A percentile compares a stretch with the other conserved stretches of the same genome.
Evolutionary conservation across 805 yeast species (phyloP).

Genomic region (Jamesozyma lodderae): DNA sequence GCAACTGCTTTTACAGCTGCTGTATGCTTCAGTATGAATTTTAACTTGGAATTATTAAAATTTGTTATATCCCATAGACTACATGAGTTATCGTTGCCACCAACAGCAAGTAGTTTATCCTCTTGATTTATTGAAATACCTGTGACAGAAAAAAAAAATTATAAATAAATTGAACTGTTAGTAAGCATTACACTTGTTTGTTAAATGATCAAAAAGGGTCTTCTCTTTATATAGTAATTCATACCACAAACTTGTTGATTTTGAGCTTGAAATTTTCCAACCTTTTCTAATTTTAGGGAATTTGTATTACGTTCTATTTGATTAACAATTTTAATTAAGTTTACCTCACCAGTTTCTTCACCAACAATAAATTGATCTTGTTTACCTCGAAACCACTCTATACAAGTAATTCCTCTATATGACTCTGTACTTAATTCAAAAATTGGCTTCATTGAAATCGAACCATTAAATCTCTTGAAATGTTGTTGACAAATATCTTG

Average conservation of each 20-base stretch:
- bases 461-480: conserved; percentile 2
- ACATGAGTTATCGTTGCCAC: conserved; percentile 78
- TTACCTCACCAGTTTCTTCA: conserved; percentile 54
- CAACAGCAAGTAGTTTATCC: conserved; percentile 56
- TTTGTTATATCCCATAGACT: conserved; percentile 62
- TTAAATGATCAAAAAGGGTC: conserved; percentile 2
- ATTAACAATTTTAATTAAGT: conserved; percentile 30
- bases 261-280: conserved; percentile 36
- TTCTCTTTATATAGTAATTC: conserved; percentile 5
- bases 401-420: conserved; percentile 43
- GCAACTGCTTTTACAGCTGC: conserved; percentile 90
- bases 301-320: background rate
- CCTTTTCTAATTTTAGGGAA: conserved; percentile 9
- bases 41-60: conserved; percentile 34
- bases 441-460: conserved; percentile 10
- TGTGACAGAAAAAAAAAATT: conserved; percentile 4
- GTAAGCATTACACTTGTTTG: background rate
- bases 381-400: conserved; percentile 44
- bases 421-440: conserved; percentile 19
- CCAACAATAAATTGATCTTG: conserved; percentile 45
- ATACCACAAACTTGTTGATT: conserved; percentile 55
- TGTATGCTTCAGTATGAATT: conserved; percentile 49
- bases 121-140: conserved; percentile 54
- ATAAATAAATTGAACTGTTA: background rate
- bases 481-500: conserved; percentile 23